Conservation (phyloP, 164 flowering plant genomes). For the Aristolochia fimbriata region DNA sequence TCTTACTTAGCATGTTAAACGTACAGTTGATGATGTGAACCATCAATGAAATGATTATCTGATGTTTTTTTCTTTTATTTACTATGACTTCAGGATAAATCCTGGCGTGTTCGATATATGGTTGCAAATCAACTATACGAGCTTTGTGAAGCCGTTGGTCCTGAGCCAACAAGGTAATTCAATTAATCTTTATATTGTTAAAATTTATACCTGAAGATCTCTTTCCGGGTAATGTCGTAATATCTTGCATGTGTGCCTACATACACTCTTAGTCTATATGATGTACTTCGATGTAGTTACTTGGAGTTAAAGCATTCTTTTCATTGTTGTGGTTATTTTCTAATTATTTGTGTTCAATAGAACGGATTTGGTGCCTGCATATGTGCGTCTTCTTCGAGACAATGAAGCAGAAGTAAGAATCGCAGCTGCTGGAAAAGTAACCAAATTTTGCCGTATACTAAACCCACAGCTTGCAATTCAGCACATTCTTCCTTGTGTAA, state of each 20-base stretch:
- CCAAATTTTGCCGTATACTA: constrained; percentile 85
- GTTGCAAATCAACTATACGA: constrained; percentile 98
- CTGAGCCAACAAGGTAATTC: constrained; percentile 82
- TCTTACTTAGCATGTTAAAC: too few species aligned
- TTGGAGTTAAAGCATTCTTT: neutral
- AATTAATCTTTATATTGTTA: too few species aligned
- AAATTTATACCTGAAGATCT: too few species aligned
- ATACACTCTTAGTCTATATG: too few species aligned
- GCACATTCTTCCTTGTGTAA: constrained; percentile 96
- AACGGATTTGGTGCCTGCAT: constrained; percentile 92
- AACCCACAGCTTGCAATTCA: constrained; percentile 88
- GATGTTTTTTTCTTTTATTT: neutral
- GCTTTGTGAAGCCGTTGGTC: constrained; percentile 98
- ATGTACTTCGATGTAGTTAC: neutral
- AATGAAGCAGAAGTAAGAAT: constrained; percentile 99
- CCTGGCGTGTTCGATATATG: constrained; percentile 99
- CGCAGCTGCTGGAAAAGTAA: constrained; percentile 99
- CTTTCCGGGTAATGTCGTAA: neutral
- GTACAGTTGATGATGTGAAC: too few species aligned
- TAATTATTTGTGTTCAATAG: constrained; percentile 19
- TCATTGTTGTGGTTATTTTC: neutral
- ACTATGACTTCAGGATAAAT: constrained; percentile 55
- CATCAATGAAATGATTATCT: too few species aligned
- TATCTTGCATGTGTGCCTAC: too few species aligned
- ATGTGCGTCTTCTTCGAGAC: constrained; percentile 93